Base-by-base conservation (phyloP, 768 basidiomycete genomes). In the Tephrocybe rancida region DNA sequence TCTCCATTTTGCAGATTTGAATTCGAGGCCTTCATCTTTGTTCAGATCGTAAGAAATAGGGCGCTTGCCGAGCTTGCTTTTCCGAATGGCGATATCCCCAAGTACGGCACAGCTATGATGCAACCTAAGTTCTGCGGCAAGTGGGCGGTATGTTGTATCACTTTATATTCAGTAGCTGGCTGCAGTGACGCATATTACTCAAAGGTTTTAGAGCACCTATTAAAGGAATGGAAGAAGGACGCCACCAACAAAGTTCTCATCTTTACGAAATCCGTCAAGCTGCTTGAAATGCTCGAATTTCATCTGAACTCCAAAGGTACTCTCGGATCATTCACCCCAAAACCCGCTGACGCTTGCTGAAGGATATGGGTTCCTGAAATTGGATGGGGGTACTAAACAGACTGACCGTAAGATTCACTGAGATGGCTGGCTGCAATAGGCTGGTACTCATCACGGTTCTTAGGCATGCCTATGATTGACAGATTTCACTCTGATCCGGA, bases 221-320 rank as follows among this genome's bases (percentile, higher is more conserved):
- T 98, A 19, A 80, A 78, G 43, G 80, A 86, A 41, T 86, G 87
- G 82, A 79, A 81, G 61, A 81, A 81, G 60, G 84, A 86, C 43
- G 62, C 61, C 6, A 76, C 80, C 0, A 95, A 91, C 70, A 98
- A 97, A 71, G 92, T 97, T 35, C 76, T 98, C 38, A 86, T 98
- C 53, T 98, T 98, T 70, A 95, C 94, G 2, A 94, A 94, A 67
- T 90, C 92, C 1, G 91, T 95, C 50, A 93, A 95, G 66, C 72
- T 98, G 22, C 75, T 98, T 11, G 87, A 90, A 16, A 92, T 95
- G 85, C 70, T 97, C 24, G 83, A 88, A 30, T 88, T 83, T 61
- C 88, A 91, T 66, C 78, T 95, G 11, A 74, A 73, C n/a, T 72
- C 70, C 9, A 72, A 72, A 64, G 70, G 89, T 26, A 22, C 18